Percentiles rank a stretch among this genome's conserved stretches.
phyloP scores from a whole-genome alignment of 768 basidiomycete genomes.

The Clathrus columnatus region DNA sequence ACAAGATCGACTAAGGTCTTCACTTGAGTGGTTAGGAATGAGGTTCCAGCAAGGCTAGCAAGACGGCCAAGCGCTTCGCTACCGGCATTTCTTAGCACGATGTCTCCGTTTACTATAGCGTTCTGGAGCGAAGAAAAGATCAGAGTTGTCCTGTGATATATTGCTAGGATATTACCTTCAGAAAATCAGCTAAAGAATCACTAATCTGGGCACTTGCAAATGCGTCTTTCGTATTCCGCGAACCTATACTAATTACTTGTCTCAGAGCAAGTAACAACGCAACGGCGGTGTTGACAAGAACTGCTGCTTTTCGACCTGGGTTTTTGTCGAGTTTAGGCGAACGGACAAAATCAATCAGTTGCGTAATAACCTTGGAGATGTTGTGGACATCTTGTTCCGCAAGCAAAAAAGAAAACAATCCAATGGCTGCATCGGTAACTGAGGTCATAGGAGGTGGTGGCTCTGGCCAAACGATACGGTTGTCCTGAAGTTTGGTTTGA shows the following conservation, averaged over 20 bases:
- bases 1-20: conserved; percentile 90
- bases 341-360: conserved; percentile 54
- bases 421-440: conserved; percentile 84
- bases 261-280: conserved; percentile 67
- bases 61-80: conserved; percentile 88
- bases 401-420: conserved; percentile 72
- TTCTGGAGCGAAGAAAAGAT: conserved; percentile 3
- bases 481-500: conserved; percentile 30
- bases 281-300: conserved; percentile 68
- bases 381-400: conserved; percentile 64
- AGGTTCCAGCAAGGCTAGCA: conserved; percentile 72
- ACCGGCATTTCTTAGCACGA: conserved; percentile 62
- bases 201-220: conserved; percentile 61
- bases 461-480: conserved; percentile 43
- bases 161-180: conserved; percentile 52
- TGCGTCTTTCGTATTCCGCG: conserved; percentile 54
- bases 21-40: conserved; percentile 77
- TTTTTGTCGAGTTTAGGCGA: conserved; percentile 84
- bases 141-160: neutral
- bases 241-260: conserved; percentile 36
- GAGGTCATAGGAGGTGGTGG: conserved; percentile 72
- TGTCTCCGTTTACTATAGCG: conserved; percentile 71
- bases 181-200: conserved; percentile 51
- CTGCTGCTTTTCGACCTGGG: conserved; percentile 75
- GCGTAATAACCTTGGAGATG: conserved; percentile 43